Percentiles rank a stretch among this genome's conserved stretches.
These are phyloP conservation scores for Tylopilus orsonianus DNA, from an alignment of 1,284 basidiomycete species.

Conservation along the genomic window DNA sequence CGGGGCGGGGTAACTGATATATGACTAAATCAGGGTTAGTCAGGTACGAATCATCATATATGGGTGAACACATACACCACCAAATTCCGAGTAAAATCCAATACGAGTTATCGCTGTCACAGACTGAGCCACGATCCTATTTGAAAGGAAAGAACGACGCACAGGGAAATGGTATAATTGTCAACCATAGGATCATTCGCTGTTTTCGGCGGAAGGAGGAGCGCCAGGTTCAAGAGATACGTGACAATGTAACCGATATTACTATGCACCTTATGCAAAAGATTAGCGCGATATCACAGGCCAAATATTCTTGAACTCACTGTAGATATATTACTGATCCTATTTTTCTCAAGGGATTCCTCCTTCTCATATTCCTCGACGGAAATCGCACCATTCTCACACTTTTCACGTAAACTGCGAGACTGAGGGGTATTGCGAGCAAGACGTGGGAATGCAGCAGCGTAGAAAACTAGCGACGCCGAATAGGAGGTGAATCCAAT, in stretches of 20 bases:
- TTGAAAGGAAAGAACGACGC: slow-evolving; percentile 28
- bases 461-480: slow-evolving; percentile 79
- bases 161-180: slow-evolving; percentile 68
- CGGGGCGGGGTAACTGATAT: slow-evolving; percentile 73
- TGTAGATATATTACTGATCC: slow-evolving; percentile 83
- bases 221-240: slow-evolving; percentile 65
- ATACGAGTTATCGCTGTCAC: slow-evolving; percentile 62
- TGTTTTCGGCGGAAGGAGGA: slow-evolving; percentile 64
- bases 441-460: slow-evolving; percentile 78
- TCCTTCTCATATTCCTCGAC: slow-evolving; percentile 69
- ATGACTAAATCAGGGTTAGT: slow-evolving; percentile 49
- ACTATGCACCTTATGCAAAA: slow-evolving; percentile 57
- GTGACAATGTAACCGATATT: slow-evolving; percentile 74
- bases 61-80: slow-evolving; percentile 64
- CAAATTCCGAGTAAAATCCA: slow-evolving; percentile 76
- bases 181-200: slow-evolving; percentile 64
- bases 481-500: slow-evolving; percentile 77
- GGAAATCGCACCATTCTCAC: slow-evolving; percentile 56
- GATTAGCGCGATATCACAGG: slow-evolving; percentile 4
- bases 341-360: slow-evolving; percentile 81
- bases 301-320: slow-evolving; percentile 40
- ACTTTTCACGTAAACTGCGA: slow-evolving; percentile 55
- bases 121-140: slow-evolving; percentile 5
- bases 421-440: slow-evolving; percentile 77
- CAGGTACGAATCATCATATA: background rate